These are phyloP conservation scores for Plectosphaerella cucumerina DNA, from an alignment of 2,329 filamentous ascomycete genomes.

Conservation along the genomic window DNA sequence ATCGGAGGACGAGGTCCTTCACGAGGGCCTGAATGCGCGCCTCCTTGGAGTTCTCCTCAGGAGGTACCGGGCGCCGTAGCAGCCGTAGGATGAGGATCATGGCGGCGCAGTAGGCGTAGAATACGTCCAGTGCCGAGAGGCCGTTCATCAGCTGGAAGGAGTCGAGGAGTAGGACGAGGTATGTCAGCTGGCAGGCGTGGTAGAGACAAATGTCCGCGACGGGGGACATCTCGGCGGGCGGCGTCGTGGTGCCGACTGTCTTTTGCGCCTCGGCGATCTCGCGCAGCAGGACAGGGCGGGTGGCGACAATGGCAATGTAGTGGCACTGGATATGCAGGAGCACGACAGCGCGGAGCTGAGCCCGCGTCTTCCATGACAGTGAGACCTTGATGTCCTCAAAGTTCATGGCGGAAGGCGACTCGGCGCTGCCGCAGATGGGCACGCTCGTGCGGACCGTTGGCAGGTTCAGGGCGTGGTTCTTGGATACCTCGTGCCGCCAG, in stretches of 20 bases:
- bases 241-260: not conserved
- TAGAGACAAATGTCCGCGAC: constrained; percentile 18
- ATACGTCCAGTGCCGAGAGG: constrained; percentile 27
- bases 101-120: constrained; percentile 28
- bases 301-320: constrained; percentile 26
- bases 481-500: constrained; percentile 18
- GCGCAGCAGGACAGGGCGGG: constrained; percentile 22
- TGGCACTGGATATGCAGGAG: constrained; percentile 26
- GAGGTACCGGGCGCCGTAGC: constrained; percentile 7
- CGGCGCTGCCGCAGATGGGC: not conserved
- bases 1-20: constrained; percentile 4
- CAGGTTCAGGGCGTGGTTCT: constrained; percentile 14
- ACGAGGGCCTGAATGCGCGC: constrained; percentile 14
- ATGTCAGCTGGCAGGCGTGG: constrained; percentile 26
- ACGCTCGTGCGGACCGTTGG: constrained; percentile 12
- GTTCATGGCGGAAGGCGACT: constrained; percentile 13
- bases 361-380: constrained; percentile 19
- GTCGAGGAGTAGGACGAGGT: constrained; percentile 24
- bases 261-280: constrained; percentile 12
- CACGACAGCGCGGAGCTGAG: constrained; percentile 22
- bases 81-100: constrained; percentile 24
- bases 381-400: constrained; percentile 21
- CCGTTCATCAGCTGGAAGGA: constrained; percentile 26
- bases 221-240: constrained; percentile 1
- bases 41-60: constrained; percentile 5